Conservation (phyloP, 805 yeast genomes). For the Zygosaccharomyces bisporus region DNA sequence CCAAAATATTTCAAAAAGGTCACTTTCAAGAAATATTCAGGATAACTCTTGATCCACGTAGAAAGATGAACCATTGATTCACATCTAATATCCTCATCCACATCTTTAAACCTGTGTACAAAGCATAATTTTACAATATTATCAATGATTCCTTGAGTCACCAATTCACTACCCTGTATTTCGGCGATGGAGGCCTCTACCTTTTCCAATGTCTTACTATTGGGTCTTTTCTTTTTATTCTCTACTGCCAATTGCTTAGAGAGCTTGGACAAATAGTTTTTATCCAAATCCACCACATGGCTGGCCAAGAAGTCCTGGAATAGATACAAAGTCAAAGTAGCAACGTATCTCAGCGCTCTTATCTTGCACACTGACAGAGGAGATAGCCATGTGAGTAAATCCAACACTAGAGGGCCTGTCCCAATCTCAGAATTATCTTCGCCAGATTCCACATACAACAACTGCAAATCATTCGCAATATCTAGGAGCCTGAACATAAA, state of each 20-base stretch:
- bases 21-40: constrained; percentile 67
- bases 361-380: constrained; percentile 65
- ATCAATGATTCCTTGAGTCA: constrained; percentile 52
- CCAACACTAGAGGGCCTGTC: constrained; percentile 36
- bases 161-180: constrained; percentile 48
- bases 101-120: constrained; percentile 74
- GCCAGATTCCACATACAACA: constrained; percentile 42
- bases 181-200: constrained; percentile 43
- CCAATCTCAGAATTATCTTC: constrained; percentile 29
- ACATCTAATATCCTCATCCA: constrained; percentile 65
- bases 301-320: constrained; percentile 61
- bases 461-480: constrained; percentile 58
- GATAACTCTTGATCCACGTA: constrained; percentile 66
- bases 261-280: constrained; percentile 38
- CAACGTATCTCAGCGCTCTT: constrained; percentile 64
- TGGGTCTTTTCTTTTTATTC: constrained; percentile 37
- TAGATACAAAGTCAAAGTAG: constrained; percentile 56
- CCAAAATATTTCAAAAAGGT: constrained; percentile 74
- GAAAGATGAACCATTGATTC: constrained; percentile 64
- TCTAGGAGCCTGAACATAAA: constrained; percentile 53
- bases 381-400: constrained; percentile 69
- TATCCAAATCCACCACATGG: constrained; percentile 39
- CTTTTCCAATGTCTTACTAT: constrained; percentile 44
- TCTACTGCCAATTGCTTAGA: constrained; percentile 39
- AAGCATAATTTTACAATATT: constrained; percentile 67